Evolutionary conservation across 2,329 filamentous ascomycete genomes (phyloP), one percentile per base, ranked within the genome.

Genomic region (Fusarium gaditjirri): DNA sequence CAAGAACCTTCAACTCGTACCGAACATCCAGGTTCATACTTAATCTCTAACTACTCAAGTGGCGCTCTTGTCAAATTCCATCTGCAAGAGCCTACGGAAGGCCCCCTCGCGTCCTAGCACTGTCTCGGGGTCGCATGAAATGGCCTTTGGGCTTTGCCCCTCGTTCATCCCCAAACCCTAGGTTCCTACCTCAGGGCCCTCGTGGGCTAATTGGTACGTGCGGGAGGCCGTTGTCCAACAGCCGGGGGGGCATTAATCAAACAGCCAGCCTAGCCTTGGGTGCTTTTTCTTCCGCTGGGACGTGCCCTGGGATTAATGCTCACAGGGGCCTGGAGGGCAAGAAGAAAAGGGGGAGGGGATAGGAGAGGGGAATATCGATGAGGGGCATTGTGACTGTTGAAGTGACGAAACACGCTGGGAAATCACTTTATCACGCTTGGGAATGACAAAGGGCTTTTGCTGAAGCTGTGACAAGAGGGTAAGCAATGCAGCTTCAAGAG

Each of bases 81-180:
- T 46, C 44, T 38, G 41, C 52, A 60, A 55, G 41, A 55, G 53
- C 61, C 47, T 61, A 27, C 23, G 56, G 27, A 67, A 43, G 57
- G 61, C 43, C 62, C 52, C 60, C 64, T 74, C 63, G 49, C 59
- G 65, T 70, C 70, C 41, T 61, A 33, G 36, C 56, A 31, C 59
- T 73, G 65, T 68, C 64, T 68, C 57, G 54, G 70, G 75, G 72
- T 74, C 68, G 73, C 70, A 77, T 77, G 72, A 77, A 77, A 56
- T 72, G 71, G 57, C 65, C 69, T 60, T 65, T 61, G 56, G 63
- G 57, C 50, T 70, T 53, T 66, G 73, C 66, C 75, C 75, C 73
- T 73, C 70, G 56, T 60, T 57, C 46, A 52, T 67, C 65, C 61
- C 58, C 39, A 68, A 49, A 56, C 63, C 50, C 68, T 68, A 59